These are phyloP conservation scores for Austroboletus novae-zelandiae DNA, from an alignment of 1,284 basidiomycete genomes.

Conservation along the genomic window DNA sequence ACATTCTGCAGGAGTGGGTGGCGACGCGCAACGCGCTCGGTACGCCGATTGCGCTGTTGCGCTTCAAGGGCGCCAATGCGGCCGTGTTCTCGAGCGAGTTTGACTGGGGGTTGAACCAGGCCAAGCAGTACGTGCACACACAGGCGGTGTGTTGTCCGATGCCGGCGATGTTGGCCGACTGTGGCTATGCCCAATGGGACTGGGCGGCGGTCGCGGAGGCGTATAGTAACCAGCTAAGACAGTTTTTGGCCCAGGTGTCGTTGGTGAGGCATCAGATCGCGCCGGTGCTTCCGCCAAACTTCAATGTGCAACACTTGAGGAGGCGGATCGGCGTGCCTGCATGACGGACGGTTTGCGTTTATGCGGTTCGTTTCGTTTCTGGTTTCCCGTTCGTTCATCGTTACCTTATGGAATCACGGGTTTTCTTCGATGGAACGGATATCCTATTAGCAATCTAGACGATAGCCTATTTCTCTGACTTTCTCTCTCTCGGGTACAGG, in stretches of 20 bases:
- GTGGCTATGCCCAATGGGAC: slow-evolving; percentile 29
- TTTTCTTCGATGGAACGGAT: neutral
- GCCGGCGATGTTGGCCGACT: slow-evolving; percentile 18
- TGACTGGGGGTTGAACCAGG: slow-evolving; percentile 27
- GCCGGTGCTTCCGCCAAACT: slow-evolving; percentile 32
- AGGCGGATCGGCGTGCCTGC: slow-evolving; percentile 24
- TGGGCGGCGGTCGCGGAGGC: slow-evolving; percentile 32
- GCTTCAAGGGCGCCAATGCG: slow-evolving; percentile 35
- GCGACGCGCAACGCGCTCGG: slow-evolving; percentile 19
- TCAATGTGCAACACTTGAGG: slow-evolving; percentile 32
- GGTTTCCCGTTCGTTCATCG: no score
- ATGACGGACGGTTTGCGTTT: slow-evolving; percentile 5
- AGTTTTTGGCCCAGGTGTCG: slow-evolving; percentile 33
- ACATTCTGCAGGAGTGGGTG: slow-evolving; percentile 29
- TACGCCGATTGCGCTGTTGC: slow-evolving; percentile 23
- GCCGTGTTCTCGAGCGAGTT: slow-evolving; percentile 28
- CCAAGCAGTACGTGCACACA: slow-evolving; percentile 27
- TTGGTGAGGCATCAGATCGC: slow-evolving; percentile 30
- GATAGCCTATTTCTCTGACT: neutral
- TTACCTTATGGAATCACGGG: neutral
- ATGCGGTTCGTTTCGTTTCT: no score
- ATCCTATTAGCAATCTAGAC: slow-evolving; percentile 15
- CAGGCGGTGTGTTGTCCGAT: slow-evolving; percentile 21
- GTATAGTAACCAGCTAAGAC: slow-evolving; percentile 29
- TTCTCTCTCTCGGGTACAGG: no score